These are phyloP conservation scores for Eucalyptus tenuipes DNA, from an alignment of 345 rosid species.

Conservation along the genomic window DNA sequence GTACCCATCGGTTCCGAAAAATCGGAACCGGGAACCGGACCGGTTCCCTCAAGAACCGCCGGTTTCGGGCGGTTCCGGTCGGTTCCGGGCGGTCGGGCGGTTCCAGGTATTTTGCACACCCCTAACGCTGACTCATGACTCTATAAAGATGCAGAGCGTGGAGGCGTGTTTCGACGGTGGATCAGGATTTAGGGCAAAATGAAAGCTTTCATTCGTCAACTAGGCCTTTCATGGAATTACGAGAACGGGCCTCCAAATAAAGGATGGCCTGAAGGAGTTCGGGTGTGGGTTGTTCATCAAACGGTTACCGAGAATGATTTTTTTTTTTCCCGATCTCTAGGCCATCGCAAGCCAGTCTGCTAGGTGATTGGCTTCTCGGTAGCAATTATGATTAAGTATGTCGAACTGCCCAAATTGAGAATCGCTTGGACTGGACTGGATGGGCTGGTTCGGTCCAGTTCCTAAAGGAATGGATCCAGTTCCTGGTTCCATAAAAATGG, in stretches of 20 bases:
- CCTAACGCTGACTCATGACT: neutral
- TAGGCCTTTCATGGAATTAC: neutral
- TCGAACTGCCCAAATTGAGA: accelerated
- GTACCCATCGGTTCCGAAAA: too few relatives aligned
- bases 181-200: neutral
- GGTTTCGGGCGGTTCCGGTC: too few relatives aligned
- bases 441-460: accelerated
- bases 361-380: neutral
- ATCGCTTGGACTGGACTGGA: accelerated
- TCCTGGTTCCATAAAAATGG: too few relatives aligned
- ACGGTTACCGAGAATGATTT: neutral
- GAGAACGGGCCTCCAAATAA: neutral
- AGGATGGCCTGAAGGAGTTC: neutral
- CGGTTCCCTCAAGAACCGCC: too few relatives aligned
- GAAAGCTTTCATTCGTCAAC: neutral
- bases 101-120: too few relatives aligned
- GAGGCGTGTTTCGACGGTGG: neutral
- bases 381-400: neutral
- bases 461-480: too few relatives aligned
- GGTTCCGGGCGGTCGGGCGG: too few relatives aligned
- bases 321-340: neutral
- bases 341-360: neutral
- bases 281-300: neutral
- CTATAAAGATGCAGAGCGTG: neutral
- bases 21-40: too few relatives aligned